Evolutionary conservation across 441 rosid genomes (phyloP).

Genomic region (Adansonia grandidieri): DNA sequence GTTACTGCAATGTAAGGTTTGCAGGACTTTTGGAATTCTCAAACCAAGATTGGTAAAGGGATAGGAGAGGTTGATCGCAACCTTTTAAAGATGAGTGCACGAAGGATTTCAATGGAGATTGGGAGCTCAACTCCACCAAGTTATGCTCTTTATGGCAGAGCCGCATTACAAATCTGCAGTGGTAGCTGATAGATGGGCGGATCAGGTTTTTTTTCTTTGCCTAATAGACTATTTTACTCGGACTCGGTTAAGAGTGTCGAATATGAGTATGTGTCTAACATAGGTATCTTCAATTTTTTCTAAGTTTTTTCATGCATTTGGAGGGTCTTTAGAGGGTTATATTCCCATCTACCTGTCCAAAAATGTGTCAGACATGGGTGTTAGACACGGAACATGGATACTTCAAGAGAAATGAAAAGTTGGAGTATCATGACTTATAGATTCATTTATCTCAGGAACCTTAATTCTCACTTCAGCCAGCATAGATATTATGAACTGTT

Average conservation of each 20-base stretch:
- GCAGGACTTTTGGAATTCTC: background rate
- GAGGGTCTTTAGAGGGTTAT: too few species aligned
- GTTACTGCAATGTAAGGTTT: background rate
- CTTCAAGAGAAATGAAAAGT: too few species aligned
- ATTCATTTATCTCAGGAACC: background rate
- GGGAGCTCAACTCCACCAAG: background rate
- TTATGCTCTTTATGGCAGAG: slow-evolving; percentile 12
- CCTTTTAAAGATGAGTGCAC: background rate
- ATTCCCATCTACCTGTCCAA: too few species aligned
- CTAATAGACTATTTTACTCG: background rate
- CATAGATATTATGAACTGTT: background rate
- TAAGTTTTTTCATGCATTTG: too few species aligned
- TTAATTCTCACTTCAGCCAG: background rate
- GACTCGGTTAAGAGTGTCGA: too few species aligned
- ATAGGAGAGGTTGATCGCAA: background rate
- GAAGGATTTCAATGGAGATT: background rate
- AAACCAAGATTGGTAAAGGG: too few species aligned
- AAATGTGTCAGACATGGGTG: too few species aligned
- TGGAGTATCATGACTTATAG: background rate
- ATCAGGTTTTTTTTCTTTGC: slow-evolving; percentile 20
- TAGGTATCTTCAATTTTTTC: too few species aligned
- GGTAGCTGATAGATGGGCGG: slow-evolving; percentile 17
- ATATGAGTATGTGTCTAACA: too few species aligned
- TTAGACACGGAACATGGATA: too few species aligned
- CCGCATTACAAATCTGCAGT: slow-evolving; percentile 17